A percentile compares a stretch with the other conserved stretches of the same genome.
phyloP scores from a whole-genome alignment of 1,284 basidiomycete species.

The Anthracocystis panici-leucophaei region DNA sequence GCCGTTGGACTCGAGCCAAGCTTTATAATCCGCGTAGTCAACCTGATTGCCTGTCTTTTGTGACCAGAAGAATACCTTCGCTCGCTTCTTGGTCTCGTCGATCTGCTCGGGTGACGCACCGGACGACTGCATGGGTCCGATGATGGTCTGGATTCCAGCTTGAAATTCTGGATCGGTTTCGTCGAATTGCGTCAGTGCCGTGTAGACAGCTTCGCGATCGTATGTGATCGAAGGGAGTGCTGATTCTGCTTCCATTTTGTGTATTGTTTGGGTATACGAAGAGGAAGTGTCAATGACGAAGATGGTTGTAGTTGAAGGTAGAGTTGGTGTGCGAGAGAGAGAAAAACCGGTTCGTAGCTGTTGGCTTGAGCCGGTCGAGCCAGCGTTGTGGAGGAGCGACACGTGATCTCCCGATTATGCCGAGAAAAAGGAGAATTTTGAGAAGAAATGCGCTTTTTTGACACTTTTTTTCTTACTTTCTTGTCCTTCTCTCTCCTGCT shows the following conservation, averaged over 20 bases:
- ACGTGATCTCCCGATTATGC: constrained; percentile 14
- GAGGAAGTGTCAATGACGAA: background rate
- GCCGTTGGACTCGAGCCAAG: constrained; percentile 29
- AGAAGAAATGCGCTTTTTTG: constrained; percentile 6
- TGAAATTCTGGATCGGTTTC: constrained; percentile 42
- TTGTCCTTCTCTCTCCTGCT: background rate
- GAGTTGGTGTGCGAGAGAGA: background rate
- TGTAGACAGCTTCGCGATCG: constrained; percentile 42
- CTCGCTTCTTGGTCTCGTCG: constrained; percentile 40
- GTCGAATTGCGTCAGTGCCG: constrained; percentile 32
- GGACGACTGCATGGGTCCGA: constrained; percentile 45
- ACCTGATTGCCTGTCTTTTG: constrained; percentile 45
- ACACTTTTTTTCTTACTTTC: background rate
- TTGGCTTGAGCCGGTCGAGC: constrained; percentile 13
- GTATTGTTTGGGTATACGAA: background rate
- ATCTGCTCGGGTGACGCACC: constrained; percentile 49
- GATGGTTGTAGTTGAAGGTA: background rate
- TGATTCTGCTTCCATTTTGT: constrained; percentile 24
- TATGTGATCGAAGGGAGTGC: constrained; percentile 28
- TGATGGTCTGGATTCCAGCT: constrained; percentile 54
- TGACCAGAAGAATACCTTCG: constrained; percentile 53
- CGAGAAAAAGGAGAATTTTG: constrained; percentile 1
- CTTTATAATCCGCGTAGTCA: constrained; percentile 40
- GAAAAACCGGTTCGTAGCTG: constrained; percentile 12
- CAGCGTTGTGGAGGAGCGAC: constrained; percentile 10